Base-by-base conservation (phyloP, 805 yeast species). In the Candida cerambycidarum region DNA sequence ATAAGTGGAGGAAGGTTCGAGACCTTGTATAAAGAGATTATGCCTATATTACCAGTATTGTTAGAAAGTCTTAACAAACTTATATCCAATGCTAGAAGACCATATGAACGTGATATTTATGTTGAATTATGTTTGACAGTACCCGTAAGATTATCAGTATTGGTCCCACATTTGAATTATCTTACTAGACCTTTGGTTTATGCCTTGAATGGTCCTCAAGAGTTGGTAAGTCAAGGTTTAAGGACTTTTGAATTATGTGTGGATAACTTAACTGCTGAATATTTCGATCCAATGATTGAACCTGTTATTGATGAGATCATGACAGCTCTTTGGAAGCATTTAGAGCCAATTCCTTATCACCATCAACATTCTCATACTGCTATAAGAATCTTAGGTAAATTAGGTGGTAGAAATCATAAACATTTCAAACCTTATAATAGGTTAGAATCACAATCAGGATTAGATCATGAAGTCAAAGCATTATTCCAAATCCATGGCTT, bases 1-100 rank as follows among this genome's bases (percentile, higher is more conserved):
- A 90, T 93, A 36, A 96, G 97, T 25, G 98, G 99, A 39, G 99
- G 99, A 5, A 73, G 98, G 45, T 92, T 93, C 59, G 99, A 93
- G 61, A 82, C 83, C 41, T 70, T 93, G 13, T 95, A 95, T 68
- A 88, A 93, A 53, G 96, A 90, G 47, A 92, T 95, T 14, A 77
- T 89, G 70, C 99, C 99, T 0, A 72, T 93, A 29, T 67, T 93
- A 33, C 98, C 95, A 43, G 89, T 86, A 0, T 67, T 93, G 32
- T 68, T 93, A 32, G 97, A 89, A 49, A 83, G 95, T 2, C 73
- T 93, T 50, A 92, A 92, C 60, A 78, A 87, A 52, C 75, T 90
- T 71, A 81, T 93, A 31, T 75, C 82, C 18, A 85, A 89, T 17
- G 89, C 98, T 2, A 74, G 95, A 41, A 73, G 89, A 32, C 89